phyloP scores from a whole-genome alignment of 129 eudicot species.

The Saussurea involucrata region DNA sequence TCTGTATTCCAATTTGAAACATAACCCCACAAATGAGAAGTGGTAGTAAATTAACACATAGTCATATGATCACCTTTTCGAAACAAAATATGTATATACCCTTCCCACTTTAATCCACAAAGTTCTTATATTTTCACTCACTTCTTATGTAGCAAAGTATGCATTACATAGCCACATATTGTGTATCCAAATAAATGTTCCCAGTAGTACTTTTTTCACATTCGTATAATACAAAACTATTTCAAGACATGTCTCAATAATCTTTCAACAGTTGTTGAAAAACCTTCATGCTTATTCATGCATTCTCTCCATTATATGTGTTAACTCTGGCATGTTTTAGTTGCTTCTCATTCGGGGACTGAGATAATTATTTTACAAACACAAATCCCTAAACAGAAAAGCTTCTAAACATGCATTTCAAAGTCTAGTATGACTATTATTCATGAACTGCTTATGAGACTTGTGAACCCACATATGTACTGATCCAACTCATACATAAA shows the following conservation, averaged over 20 bases:
- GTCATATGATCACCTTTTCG: background rate
- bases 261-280: background rate
- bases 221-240: background rate
- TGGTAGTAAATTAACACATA: background rate
- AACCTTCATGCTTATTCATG: background rate
- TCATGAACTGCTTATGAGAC: background rate
- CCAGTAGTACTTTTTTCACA: background rate
- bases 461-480: background rate
- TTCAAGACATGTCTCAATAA: background rate
- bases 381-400: background rate
- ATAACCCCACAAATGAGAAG: background rate
- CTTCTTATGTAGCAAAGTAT: background rate
- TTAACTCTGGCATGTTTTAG: background rate
- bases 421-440: background rate
- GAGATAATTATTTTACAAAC: background rate
- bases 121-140: background rate
- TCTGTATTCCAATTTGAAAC: background rate
- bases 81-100: background rate
- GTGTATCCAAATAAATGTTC: background rate
- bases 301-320: background rate
- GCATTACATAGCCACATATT: conserved; percentile 3
- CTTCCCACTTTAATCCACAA: background rate
- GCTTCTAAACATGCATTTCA: background rate
- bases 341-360: background rate
- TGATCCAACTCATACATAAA: background rate